Conservation (phyloP, 2,329 filamentous ascomycete species). For the Penicillium occitanis region DNA sequence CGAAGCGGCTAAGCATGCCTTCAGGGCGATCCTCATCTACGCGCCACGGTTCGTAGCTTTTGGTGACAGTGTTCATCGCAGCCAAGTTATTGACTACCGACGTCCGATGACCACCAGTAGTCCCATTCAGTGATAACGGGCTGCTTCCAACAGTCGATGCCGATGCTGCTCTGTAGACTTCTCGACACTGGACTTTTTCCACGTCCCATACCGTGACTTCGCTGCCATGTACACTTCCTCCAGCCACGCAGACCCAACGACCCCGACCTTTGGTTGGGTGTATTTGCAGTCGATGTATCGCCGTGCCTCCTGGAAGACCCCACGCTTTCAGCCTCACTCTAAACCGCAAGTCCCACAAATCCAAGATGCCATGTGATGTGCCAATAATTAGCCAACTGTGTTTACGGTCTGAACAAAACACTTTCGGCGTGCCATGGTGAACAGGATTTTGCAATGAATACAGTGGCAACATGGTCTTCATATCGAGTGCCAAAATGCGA, state of each 20-base stretch:
- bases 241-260: conserved; percentile 83
- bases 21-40: conserved; percentile 88
- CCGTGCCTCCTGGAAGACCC: conserved; percentile 77
- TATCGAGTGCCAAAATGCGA: conserved; percentile 77
- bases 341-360: conserved; percentile 97
- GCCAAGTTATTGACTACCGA: conserved; percentile 24
- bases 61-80: conserved; percentile 35
- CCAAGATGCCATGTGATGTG: conserved; percentile 87
- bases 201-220: conserved; percentile 96
- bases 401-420: conserved; percentile 82
- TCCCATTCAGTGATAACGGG: conserved; percentile 13
- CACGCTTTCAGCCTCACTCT: conserved; percentile 81
- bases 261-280: conserved; percentile 77
- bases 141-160: conserved; percentile 20
- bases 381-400: conserved; percentile 89
- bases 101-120: conserved; percentile 23
- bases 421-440: conserved; percentile 86
- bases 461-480: conserved; percentile 79
- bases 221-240: conserved; percentile 74
- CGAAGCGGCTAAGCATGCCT: conserved; percentile 82
- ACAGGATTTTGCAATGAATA: conserved; percentile 83
- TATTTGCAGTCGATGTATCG: conserved; percentile 75
- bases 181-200: conserved; percentile 82
- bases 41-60: conserved; percentile 77
- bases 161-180: conserved; percentile 71